Evolutionary conservation across 1,139 yeast genomes (phyloP).

Genomic region (Torulaspora globosa): DNA sequence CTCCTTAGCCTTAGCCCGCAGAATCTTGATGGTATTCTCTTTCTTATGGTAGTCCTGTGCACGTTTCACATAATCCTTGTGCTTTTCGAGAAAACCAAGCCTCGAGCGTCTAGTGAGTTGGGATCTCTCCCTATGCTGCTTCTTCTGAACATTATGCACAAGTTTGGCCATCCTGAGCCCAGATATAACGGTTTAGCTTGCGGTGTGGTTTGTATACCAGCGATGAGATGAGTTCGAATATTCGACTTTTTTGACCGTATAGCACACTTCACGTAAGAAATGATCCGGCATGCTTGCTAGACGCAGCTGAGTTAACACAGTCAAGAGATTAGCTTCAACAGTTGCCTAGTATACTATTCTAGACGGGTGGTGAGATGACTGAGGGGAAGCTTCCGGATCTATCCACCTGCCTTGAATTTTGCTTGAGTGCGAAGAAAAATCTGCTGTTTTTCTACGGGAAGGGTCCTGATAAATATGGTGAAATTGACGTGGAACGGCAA

Average conservation of each 20-base stretch:
- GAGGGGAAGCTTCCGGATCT: slow-evolving; percentile 19
- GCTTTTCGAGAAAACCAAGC: slow-evolving; percentile 86
- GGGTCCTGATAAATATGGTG: slow-evolving; percentile 5
- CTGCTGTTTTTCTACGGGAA: slow-evolving; percentile 20
- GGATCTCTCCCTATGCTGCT: slow-evolving; percentile 91
- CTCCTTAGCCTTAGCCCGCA: slow-evolving; percentile 64
- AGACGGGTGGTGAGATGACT: slow-evolving; percentile 3
- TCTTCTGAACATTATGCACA: slow-evolving; percentile 88
- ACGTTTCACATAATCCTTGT: slow-evolving; percentile 86
- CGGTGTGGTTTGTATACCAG: slow-evolving; percentile 3
- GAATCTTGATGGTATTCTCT: slow-evolving; percentile 74
- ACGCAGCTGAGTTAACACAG: neutral
- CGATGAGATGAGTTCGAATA: slow-evolving; percentile 12
- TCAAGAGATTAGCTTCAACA: neutral
- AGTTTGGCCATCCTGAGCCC: slow-evolving; percentile 60
- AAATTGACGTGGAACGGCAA: slow-evolving; percentile 13
- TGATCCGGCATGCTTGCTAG: neutral
- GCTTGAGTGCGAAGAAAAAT: slow-evolving; percentile 20
- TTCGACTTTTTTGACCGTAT: neutral
- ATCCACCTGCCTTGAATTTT: slow-evolving; percentile 19
- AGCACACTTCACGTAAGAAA: neutral
- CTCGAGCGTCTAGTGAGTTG: slow-evolving; percentile 71
- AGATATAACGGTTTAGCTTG: neutral
- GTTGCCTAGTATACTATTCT: neutral
- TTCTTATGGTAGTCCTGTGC: slow-evolving; percentile 87